phyloP scores from a whole-genome alignment of 345 rosid genomes.

The Rhizophora mangle region DNA sequence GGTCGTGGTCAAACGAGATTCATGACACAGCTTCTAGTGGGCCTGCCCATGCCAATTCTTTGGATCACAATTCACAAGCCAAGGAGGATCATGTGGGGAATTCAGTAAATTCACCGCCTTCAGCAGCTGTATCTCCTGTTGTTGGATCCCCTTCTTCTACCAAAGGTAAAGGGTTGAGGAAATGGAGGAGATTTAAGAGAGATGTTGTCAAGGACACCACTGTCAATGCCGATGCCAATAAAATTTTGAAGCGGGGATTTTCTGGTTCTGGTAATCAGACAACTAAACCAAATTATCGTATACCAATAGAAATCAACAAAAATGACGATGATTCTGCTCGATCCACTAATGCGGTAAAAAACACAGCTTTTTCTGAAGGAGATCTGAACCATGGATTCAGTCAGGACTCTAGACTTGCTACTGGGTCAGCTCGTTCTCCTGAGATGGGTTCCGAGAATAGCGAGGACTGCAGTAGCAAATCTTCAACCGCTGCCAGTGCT shows the following conservation, averaged over 20 bases:
- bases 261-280: constrained; percentile 43
- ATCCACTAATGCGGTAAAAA: constrained; percentile 37
- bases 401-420: constrained; percentile 51
- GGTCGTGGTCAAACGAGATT: constrained; percentile 31
- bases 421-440: constrained; percentile 43
- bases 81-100: constrained; percentile 15
- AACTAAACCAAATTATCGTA: constrained; percentile 31
- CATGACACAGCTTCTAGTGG: constrained; percentile 20
- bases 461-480: constrained; percentile 69
- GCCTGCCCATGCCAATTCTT: constrained; percentile 8
- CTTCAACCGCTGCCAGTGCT: constrained; percentile 73
- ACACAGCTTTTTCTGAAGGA: constrained; percentile 31
- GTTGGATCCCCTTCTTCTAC: constrained; percentile 32
- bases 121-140: constrained; percentile 20
- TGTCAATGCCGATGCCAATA: constrained; percentile 39
- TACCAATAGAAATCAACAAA: constrained; percentile 32
- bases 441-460: constrained; percentile 60
- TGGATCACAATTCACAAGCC: constrained; percentile 13
- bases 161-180: constrained; percentile 73
- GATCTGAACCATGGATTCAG: constrained; percentile 31
- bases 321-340: constrained; percentile 42
- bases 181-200: constrained; percentile 79
- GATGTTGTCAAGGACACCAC: constrained; percentile 47
- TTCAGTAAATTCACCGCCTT: constrained; percentile 19
- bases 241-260: constrained; percentile 62